Evolutionary conservation across 2,329 filamentous ascomycete genomes (phyloP), one percentile per base, ranked within the genome.

Genomic region (Phaeosphaeriaceae sp.): DNA sequence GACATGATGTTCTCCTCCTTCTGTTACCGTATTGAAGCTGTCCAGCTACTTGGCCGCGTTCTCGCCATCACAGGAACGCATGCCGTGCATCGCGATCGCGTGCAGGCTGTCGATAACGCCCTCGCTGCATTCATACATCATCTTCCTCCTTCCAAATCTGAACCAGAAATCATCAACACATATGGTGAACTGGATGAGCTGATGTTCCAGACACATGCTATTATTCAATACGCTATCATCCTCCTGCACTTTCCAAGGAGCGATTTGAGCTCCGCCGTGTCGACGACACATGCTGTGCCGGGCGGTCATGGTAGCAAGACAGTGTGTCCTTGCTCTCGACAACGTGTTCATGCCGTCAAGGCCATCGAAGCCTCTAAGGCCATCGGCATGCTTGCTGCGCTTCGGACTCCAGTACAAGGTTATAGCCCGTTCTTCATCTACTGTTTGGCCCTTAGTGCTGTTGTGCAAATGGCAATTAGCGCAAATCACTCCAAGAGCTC

Each of bases 191-290:
- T 92, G 4, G 92, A 96, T 72, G 91, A 95, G 77, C 90, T 95
- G 86, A 88, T 96, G 81, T 95, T 96, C 77, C 91, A 95, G 73
- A 91, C 91, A 1, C 88, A 91, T 60, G 92, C 93, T 85, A 89
- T 95, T 69, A 80, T 86, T 47, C 81, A 66, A 19, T 64, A 63
- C 53, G 51, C 47, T 41, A 63, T 53, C 1, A 66, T 67, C n/a
- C 56, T 67, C 15, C 40, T 67, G 19, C 64, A 67, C 24, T 67
- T 62, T 22, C 64, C 64, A 1, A 48, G 64, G 33, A 57, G 64
- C 19, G 58, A 67, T 44, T 27, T 67, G 19, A 27, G 49, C 7
- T 58, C 56, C 25, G 54, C 53, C 1, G 55, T 51, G 25, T 25
- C 63, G 13, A 46, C 58, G 27, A 56, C 60, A 9, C 36, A 19